phyloP scores from a whole-genome alignment of 192 early-diverging fungal species.

The Phycomyces blakesleeanus region DNA sequence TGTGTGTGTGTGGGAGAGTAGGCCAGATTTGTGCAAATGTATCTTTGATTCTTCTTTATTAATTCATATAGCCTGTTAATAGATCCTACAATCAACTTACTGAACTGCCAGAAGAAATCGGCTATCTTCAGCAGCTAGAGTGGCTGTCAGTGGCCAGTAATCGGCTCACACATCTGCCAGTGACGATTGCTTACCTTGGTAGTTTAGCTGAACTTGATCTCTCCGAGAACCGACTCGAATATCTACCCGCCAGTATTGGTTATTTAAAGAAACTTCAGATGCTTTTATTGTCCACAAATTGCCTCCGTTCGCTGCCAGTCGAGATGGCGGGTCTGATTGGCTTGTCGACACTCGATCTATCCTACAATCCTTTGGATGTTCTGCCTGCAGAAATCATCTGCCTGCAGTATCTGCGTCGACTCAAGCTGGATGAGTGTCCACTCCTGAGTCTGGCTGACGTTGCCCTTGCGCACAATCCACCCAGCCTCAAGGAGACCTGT shows the following conservation, averaged over 20 bases:
- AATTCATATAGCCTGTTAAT: background rate
- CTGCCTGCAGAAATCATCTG: conserved; percentile 72
- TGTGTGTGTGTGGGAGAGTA: background rate
- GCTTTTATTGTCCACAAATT: conserved; percentile 60
- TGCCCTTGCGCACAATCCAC: conserved; percentile 41
- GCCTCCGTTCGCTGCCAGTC: conserved; percentile 52
- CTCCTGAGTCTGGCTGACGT: conserved; percentile 34
- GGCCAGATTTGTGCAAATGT: too few species aligned
- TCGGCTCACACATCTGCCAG: conserved; percentile 56
- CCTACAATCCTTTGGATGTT: conserved; percentile 59
- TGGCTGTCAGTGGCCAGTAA: conserved; percentile 62
- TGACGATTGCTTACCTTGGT: conserved; percentile 62
- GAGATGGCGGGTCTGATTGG: conserved; percentile 56
- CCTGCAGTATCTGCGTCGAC: conserved; percentile 64
- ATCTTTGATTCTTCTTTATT: too few species aligned
- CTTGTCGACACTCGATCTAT: conserved; percentile 64
- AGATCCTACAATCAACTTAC: conserved; percentile 74
- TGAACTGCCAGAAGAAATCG: conserved; percentile 68
- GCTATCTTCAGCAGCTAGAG: conserved; percentile 63
- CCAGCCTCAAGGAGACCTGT: conserved; percentile 70
- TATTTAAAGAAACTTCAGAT: conserved; percentile 57
- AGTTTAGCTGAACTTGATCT: conserved; percentile 65
- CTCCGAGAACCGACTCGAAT: conserved; percentile 56
- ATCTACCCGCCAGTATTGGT: conserved; percentile 58
- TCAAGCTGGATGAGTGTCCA: conserved; percentile 56